These are phyloP conservation scores for Botrytis paeoniae DNA, from an alignment of 2,329 filamentous ascomycete genomes.

Conservation along the genomic window DNA sequence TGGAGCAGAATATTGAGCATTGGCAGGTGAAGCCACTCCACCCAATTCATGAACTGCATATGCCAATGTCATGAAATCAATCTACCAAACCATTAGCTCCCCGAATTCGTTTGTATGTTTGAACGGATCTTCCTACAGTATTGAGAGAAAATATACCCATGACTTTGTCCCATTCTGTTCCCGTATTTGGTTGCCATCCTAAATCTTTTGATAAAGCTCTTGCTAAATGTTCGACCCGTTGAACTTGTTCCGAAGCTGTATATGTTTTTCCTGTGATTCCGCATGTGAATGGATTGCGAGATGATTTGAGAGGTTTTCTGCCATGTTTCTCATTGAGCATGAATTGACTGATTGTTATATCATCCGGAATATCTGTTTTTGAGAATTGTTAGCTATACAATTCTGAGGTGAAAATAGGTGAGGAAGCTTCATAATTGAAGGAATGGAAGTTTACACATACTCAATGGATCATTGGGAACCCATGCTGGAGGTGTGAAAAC, in stretches of 20 bases:
- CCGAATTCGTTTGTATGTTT: background rate
- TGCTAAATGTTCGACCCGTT: constrained; percentile 64
- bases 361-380: constrained; percentile 53
- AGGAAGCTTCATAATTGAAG: background rate
- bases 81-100: constrained; percentile 42
- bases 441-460: constrained; percentile 39
- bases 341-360: constrained; percentile 72
- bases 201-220: constrained; percentile 68
- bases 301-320: constrained; percentile 58
- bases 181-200: constrained; percentile 66
- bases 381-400: constrained; percentile 15
- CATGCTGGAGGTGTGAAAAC: constrained; percentile 59
- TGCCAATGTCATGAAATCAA: constrained; percentile 70
- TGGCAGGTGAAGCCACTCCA: constrained; percentile 77
- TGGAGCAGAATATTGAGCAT: constrained; percentile 77
- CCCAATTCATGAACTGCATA: constrained; percentile 73
- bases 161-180: constrained; percentile 79
- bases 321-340: constrained; percentile 71
- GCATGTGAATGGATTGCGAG: constrained; percentile 72
- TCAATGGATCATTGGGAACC: constrained; percentile 57
- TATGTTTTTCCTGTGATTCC: constrained; percentile 69
- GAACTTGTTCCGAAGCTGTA: constrained; percentile 58
- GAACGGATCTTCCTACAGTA: constrained; percentile 51
- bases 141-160: constrained; percentile 76
- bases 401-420: background rate